Conservation (phyloP, 129 eudicot genomes). For the Escallonia rubra region DNA sequence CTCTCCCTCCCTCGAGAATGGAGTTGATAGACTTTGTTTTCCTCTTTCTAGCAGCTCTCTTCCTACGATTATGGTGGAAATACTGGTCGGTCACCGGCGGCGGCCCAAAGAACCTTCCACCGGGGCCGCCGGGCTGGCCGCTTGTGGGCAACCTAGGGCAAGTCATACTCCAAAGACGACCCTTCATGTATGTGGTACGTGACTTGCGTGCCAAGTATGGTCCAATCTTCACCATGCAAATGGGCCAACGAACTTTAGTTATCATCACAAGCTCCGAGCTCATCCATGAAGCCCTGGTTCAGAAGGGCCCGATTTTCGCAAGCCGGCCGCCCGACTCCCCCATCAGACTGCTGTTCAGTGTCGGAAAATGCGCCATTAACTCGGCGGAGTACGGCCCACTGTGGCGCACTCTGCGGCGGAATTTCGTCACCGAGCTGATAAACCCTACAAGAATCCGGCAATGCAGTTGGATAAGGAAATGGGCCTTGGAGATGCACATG, state of each 20-base stretch:
- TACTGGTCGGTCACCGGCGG: slow-evolving; percentile 29
- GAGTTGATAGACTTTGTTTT: slow-evolving; percentile 40
- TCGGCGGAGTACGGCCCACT: slow-evolving; percentile 94
- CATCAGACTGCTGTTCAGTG: slow-evolving; percentile 72
- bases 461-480: slow-evolving; percentile 81
- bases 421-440: slow-evolving; percentile 84
- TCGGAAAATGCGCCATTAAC: slow-evolving; percentile 92
- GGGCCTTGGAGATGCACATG: slow-evolving; percentile 86
- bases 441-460: slow-evolving; percentile 75
- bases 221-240: slow-evolving; percentile 92
- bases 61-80: slow-evolving; percentile 61
- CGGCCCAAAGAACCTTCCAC: slow-evolving; percentile 52
- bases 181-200: slow-evolving; percentile 72
- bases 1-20: slow-evolving; percentile 33
- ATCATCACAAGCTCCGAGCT: slow-evolving; percentile 81
- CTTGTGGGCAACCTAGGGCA: slow-evolving; percentile 79
- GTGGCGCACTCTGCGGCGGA: slow-evolving; percentile 80
- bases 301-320: slow-evolving; percentile 64
- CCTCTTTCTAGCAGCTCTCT: slow-evolving; percentile 26
- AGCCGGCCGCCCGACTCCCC: slow-evolving; percentile 94
- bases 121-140: slow-evolving; percentile 99
- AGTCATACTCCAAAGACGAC: slow-evolving; percentile 72
- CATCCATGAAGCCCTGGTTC: slow-evolving; percentile 89
- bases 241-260: slow-evolving; percentile 89
- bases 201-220: slow-evolving; percentile 79